Base-by-base conservation (phyloP, 441 rosid genomes). In the Eruca vesicaria region DNA sequence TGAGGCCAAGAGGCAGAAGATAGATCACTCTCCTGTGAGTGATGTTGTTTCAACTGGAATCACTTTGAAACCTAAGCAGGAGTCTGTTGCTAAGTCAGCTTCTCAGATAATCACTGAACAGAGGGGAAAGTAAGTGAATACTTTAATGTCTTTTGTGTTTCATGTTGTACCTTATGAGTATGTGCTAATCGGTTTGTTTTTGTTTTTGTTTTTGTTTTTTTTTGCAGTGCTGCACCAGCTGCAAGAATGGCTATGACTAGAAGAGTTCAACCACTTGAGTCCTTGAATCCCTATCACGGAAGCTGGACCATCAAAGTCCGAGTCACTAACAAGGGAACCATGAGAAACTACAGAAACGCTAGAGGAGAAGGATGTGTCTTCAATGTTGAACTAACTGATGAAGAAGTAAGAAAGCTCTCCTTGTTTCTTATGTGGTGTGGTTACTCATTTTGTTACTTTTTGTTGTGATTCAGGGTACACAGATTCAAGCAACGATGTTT, bases 341-440 rank as follows among this genome's bases (percentile, higher is more conserved):
- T 93, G 98, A 93, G 97, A 21, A 85, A 85, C n/a, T 95, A 91
- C 73, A 90, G 61, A 78, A 95, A 95, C 82, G 89, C 89, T 15
- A 91, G 89, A 76, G 99, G 99, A 12, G 98, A 93, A 79, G 98
- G 99, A 26, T 93, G 98, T 69, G 97, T 93, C 82, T 95, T 95
- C 85, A 93, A 91, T 79, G 96, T 95, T 35, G 98, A 95, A 82
- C 82, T 95, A 23, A 95, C 99, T 0, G 98, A 93, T 83, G 96
- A 91, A 83, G 96, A 95, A 81, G 98, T 95, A 81, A 84, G 96
- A 75, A 65, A 9, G 10, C 43, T 43, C 3, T 11, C 23, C 14
- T 5, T 68, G 32, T 63, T 38, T 45, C 0, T 7, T 2, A 23
- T 61, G 15, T 55, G 2, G 21, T 50, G 14, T 10, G 15, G 68